Conservation (phyloP, 139 green algal genomes). For the Chlorella sorokiniana region DNA sequence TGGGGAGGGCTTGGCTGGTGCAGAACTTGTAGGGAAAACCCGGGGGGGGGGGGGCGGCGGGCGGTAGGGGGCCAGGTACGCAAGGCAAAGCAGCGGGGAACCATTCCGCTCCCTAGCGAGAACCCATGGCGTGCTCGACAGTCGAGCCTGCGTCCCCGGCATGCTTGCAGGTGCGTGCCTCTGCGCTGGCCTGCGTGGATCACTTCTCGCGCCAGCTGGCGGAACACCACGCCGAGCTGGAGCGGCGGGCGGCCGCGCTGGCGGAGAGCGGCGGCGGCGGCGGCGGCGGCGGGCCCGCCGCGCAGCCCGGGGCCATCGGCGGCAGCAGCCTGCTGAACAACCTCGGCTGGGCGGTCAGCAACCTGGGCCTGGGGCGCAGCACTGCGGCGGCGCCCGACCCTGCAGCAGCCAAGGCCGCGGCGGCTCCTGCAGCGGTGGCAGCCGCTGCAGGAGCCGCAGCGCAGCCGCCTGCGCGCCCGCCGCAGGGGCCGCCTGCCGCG, state of each 20-base stretch:
- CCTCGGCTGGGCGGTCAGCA: conserved; percentile 45
- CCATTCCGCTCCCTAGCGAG: no score
- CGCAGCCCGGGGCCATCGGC: conserved; percentile 18
- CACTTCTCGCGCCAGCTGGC: conserved; percentile 46
- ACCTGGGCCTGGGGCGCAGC: not conserved
- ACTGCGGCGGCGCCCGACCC: not conserved
- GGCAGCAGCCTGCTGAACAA: conserved; percentile 43
- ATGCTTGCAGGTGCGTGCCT: conserved; percentile 22
- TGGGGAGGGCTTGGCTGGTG: no score
- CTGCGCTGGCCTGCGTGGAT: conserved; percentile 56
- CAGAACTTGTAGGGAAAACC: no score
- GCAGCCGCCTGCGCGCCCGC: not conserved
- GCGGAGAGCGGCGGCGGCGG: not conserved
- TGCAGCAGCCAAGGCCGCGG: not conserved
- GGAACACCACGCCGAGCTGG: conserved; percentile 26
- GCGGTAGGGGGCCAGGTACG: no score
- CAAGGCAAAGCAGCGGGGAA: no score
- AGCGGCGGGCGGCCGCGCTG: not conserved
- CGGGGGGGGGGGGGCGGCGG: no score
- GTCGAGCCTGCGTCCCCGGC: conserved; percentile 17
- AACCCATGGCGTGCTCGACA: not conserved
- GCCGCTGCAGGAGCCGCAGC: not conserved
- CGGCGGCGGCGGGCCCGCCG: not conserved
- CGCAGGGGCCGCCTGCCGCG: not conserved
- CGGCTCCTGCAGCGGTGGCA: conserved; percentile 19